Evolutionary conservation across 305 asterid species (phyloP).

Genomic region (Fraxinus velutina): DNA sequence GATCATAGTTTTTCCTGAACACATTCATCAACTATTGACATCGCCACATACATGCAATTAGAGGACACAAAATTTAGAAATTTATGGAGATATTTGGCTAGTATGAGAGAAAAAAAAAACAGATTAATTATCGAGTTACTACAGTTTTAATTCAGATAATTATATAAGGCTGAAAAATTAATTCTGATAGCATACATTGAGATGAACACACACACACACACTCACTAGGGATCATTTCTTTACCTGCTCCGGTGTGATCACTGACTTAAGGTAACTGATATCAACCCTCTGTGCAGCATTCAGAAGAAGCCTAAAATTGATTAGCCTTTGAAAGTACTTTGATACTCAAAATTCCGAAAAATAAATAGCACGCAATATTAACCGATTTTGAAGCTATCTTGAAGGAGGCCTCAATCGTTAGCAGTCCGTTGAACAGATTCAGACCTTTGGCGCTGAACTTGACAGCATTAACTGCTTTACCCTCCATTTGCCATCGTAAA

Average conservation of each 20-base stretch:
- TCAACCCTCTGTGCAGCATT: conserved; percentile 58
- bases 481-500: conserved; percentile 59
- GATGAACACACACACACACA: neutral
- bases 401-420: conserved; percentile 68
- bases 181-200: neutral
- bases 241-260: conserved; percentile 84
- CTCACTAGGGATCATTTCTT: neutral
- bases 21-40: conserved; percentile 73
- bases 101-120: neutral
- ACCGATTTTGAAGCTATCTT: conserved; percentile 71
- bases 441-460: conserved; percentile 82
- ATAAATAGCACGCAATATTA: conserved; percentile 25
- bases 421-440: conserved; percentile 63
- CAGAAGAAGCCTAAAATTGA: conserved; percentile 15
- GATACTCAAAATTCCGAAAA: neutral
- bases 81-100: neutral
- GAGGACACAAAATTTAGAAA: neutral
- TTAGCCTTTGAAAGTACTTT: neutral
- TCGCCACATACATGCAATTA: conserved; percentile 12
- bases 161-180: neutral
- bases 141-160: neutral
- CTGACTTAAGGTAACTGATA: conserved; percentile 54
- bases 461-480: conserved; percentile 82
- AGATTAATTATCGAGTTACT: neutral
- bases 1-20: conserved; percentile 70